Percentiles rank a stretch among this genome's conserved stretches.
These are phyloP conservation scores for Fusarium fracticaudum DNA, from an alignment of 2,329 filamentous ascomycete genomes.

Conservation along the genomic window DNA sequence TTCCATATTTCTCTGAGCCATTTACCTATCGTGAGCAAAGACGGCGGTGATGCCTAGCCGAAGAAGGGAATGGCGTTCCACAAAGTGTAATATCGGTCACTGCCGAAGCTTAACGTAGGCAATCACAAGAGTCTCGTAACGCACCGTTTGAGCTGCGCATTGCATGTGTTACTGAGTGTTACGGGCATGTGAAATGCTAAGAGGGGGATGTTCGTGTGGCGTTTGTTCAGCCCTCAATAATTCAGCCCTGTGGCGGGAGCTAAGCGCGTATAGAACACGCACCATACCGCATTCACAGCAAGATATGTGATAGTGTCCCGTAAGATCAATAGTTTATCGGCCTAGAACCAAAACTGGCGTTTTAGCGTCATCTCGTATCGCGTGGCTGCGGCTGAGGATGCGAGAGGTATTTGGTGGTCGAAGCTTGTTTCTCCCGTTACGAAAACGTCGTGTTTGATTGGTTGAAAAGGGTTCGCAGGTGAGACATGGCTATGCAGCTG, in stretches of 20 bases:
- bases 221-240: background rate
- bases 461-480: background rate
- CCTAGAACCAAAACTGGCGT: background rate
- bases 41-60: background rate
- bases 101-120: background rate
- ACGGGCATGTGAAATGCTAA: background rate
- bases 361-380: background rate
- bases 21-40: background rate
- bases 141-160: background rate
- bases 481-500: background rate
- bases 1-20: too few species aligned
- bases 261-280: background rate
- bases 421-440: background rate
- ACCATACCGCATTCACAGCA: background rate
- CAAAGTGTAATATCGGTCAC: background rate
- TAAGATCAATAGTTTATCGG: background rate
- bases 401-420: background rate
- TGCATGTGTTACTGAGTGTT: background rate
- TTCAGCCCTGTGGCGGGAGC: background rate
- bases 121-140: background rate
- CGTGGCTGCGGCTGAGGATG: background rate
- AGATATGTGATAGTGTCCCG: background rate
- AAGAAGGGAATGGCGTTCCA: background rate
- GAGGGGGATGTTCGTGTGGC: background rate
- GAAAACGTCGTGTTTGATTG: background rate